Conservation (phyloP, 257 asterid genomes). For the Scutellaria baicalensis region DNA sequence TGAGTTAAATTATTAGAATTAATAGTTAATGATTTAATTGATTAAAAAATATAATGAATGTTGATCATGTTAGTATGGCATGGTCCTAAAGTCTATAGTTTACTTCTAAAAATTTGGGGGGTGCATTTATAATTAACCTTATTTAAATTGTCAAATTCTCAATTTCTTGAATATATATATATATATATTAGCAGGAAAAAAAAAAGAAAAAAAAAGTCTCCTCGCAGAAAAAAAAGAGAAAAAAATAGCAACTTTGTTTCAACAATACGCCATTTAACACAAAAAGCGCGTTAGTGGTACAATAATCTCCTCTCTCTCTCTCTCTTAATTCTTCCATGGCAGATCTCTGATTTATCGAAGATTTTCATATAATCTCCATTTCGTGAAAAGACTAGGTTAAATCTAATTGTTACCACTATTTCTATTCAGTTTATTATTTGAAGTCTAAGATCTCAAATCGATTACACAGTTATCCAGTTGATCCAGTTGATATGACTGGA, state of each 20-base stretch:
- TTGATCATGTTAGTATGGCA: too few species aligned
- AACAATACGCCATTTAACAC: neutral
- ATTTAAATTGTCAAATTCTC: too few species aligned
- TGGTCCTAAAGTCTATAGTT: too few species aligned
- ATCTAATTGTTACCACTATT: neutral
- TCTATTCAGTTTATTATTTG: neutral
- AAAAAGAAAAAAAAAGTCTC: neutral
- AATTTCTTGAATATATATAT: too few species aligned
- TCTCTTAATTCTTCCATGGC: slow-evolving; percentile 24
- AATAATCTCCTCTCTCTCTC: slow-evolving; percentile 15
- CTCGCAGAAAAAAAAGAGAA: neutral
- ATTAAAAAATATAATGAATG: too few species aligned
- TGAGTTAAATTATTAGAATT: too few species aligned
- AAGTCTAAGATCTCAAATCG: slow-evolving; percentile 27
- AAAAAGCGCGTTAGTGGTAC: slow-evolving; percentile 19
- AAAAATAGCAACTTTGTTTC: slow-evolving; percentile 4
- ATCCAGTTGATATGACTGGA: slow-evolving; percentile 31
- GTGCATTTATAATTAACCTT: too few species aligned
- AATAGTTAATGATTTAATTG: too few species aligned
- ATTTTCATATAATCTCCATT: slow-evolving; percentile 11
- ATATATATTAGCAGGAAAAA: too few species aligned
- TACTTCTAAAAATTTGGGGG: too few species aligned
- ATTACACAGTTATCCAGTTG: slow-evolving; percentile 1
- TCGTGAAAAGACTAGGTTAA: slow-evolving; percentile 16
- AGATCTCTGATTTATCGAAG: slow-evolving; percentile 36